A percentile compares a stretch with the other conserved stretches of the same genome.
These are phyloP conservation scores for Phialophora expanda DNA, from an alignment of 2,329 filamentous ascomycete genomes.

Conservation along the genomic window DNA sequence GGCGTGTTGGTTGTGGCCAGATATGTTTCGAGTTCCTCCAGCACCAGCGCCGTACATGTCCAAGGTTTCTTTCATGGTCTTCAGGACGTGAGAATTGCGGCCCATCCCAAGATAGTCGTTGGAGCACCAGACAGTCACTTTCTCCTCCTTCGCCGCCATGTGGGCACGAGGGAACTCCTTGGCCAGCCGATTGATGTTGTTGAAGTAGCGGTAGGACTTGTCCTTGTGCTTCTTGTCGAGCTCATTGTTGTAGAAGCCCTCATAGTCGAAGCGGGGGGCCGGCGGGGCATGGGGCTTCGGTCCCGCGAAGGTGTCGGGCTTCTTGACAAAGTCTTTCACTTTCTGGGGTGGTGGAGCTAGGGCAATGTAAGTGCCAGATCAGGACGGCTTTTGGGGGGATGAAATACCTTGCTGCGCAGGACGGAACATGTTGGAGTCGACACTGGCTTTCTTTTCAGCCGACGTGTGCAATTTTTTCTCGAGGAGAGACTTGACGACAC, in stretches of 20 bases:
- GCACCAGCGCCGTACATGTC: constrained; percentile 95
- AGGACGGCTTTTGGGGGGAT: not conserved
- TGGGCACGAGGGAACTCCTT: constrained; percentile 96
- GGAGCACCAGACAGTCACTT: constrained; percentile 97
- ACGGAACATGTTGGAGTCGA: constrained; percentile 63
- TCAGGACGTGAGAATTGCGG: constrained; percentile 81
- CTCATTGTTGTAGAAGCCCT: constrained; percentile 84
- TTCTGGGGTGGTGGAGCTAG: constrained; percentile 33
- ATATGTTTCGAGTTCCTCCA: constrained; percentile 95
- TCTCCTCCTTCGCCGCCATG: constrained; percentile 79
- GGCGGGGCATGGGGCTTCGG: constrained; percentile 57
- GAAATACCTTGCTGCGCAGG: constrained; percentile 58
- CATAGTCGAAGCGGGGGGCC: constrained; percentile 78
- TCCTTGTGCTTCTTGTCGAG: constrained; percentile 99
- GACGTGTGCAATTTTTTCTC: constrained; percentile 75
- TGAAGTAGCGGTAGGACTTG: constrained; percentile 99
- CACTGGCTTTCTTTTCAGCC: constrained; percentile 74
- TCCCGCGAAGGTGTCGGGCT: constrained; percentile 44
- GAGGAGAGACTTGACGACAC: constrained; percentile 44
- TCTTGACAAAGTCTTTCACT: constrained; percentile 25
- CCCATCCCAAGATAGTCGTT: constrained; percentile 99
- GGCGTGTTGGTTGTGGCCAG: constrained; percentile 94
- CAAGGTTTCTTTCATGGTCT: constrained; percentile 91
- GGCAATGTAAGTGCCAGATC: constrained; percentile 12
- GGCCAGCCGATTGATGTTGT: constrained; percentile 98